A percentile compares a stretch with the other conserved stretches of the same genome.
Conservation (phyloP, 179 eudicot genomes). For the Actinidia arguta region DNA sequence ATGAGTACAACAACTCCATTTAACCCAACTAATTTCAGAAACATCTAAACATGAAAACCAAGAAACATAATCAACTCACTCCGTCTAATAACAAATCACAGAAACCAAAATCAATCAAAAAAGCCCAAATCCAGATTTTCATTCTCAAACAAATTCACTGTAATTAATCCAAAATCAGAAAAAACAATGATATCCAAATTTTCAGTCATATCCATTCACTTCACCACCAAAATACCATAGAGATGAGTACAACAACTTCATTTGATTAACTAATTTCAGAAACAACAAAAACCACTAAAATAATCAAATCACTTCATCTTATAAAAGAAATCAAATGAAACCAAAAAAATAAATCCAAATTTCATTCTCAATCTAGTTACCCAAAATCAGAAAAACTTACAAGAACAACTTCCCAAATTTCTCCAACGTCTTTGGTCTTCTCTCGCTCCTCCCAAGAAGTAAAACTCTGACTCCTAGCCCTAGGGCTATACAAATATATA, state of each 20-base stretch:
- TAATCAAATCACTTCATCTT: not conserved
- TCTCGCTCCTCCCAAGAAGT: slow-evolving; percentile 5
- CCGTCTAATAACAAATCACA: slow-evolving; percentile 17
- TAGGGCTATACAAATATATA: not conserved
- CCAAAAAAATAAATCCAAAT: slow-evolving; percentile 23
- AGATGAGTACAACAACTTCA: not conserved
- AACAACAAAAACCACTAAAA: not conserved
- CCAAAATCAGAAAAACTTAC: slow-evolving; percentile 38
- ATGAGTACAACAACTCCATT: not conserved
- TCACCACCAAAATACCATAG: not conserved
- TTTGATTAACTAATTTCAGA: not conserved
- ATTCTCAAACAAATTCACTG: slow-evolving; percentile 2
- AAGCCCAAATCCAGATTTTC: not conserved
- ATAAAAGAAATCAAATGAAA: not conserved
- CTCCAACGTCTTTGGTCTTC: not conserved
- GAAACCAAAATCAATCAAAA: not conserved
- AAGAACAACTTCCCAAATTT: slow-evolving; percentile 16
- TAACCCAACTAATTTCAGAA: not conserved
- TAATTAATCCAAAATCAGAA: not conserved
- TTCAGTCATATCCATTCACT: not conserved
- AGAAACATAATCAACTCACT: not conserved
- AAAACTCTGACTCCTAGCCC: not conserved
- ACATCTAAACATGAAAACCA: not conserved
- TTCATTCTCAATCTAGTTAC: slow-evolving; percentile 7
- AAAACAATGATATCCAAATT: not conserved